Base-by-base conservation (phyloP, 371 early-diverging fungal genomes). In the Mucor circinelloides region DNA sequence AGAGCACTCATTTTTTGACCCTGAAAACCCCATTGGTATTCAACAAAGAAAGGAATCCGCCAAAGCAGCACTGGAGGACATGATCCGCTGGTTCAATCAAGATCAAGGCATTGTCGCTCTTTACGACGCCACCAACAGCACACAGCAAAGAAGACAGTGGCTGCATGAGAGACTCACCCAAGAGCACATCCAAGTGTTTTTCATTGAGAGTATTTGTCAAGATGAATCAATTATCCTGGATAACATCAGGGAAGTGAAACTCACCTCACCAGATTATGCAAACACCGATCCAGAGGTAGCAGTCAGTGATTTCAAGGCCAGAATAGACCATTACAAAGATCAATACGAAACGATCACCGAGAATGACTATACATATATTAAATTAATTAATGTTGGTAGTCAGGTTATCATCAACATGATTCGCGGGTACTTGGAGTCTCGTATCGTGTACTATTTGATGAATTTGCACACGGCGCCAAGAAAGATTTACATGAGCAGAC, bases 101-200 rank as follows among this genome's bases (percentile, higher is more conserved):
- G 87, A 87, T 23, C 80, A 88, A 48, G 92, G 90, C n/a, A 85
- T 85, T 23, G 94, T 97, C 21, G 98, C 94, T 12, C 85, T 97
- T 23, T 97, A 97, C 71, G 99, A 99, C 73, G 99, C 97, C 27
- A 98, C 98, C 21, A 99, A 99, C 77, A 92, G 95, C 21, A 98
- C 98, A 0, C 80, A 77, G 17, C 88, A 88, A 44, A 83, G 97
- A 67, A 81, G 99, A 68, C 71, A 81, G 58, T 84, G 87, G 83
- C 73, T 98, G 19, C 72, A 89, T 27, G 87, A 92, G 7, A 67
- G 44, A 54, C 90, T 93, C 64, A 77, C 82, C 21, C 80, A 87
- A 67, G 81, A 89, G 23, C 84, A 89, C 66, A 84, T 97, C 40
- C 91, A 95, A 52, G 94, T 96, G 15, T 89, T 99, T 80, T 99